Conservation (phyloP, 1,139 yeast species). For the Spencermartinsiella ligniputridi region DNA sequence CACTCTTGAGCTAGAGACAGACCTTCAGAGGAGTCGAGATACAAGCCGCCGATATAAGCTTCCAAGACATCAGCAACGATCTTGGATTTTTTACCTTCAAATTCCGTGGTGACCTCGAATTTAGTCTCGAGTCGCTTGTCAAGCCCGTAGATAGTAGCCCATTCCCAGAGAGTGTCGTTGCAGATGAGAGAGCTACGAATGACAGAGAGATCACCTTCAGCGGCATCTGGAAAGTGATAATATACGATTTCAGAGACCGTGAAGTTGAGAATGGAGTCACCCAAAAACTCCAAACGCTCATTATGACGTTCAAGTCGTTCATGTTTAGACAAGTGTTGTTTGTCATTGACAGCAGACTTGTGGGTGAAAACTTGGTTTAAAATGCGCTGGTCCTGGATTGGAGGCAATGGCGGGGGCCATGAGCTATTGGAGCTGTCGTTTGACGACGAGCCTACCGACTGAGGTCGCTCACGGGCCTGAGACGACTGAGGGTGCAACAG, state of each 20-base stretch:
- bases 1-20: conserved; percentile 52
- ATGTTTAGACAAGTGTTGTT: conserved; percentile 47
- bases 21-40: conserved; percentile 49
- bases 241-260: conserved; percentile 67
- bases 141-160: conserved; percentile 68
- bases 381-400: conserved; percentile 55
- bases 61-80: conserved; percentile 77
- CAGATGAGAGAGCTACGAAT: conserved; percentile 69
- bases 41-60: conserved; percentile 85
- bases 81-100: conserved; percentile 36
- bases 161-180: conserved; percentile 66
- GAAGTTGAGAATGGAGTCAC: conserved; percentile 81
- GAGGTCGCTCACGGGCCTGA: neutral
- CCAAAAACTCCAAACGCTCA: conserved; percentile 88
- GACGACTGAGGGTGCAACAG: neutral
- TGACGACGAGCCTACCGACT: neutral
- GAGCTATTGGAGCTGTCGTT: neutral
- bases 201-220: conserved; percentile 79
- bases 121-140: conserved; percentile 50
- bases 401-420: conserved; percentile 67
- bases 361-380: conserved; percentile 76
- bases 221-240: conserved; percentile 58
- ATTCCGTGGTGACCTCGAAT: conserved; percentile 25
- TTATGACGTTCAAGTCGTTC: conserved; percentile 67
- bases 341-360: conserved; percentile 62